A percentile compares a stretch with the other conserved stretches of the same genome.
These are phyloP conservation scores for Gynochthodes officinalis DNA, from an alignment of 257 asterid species.

Conservation along the genomic window DNA sequence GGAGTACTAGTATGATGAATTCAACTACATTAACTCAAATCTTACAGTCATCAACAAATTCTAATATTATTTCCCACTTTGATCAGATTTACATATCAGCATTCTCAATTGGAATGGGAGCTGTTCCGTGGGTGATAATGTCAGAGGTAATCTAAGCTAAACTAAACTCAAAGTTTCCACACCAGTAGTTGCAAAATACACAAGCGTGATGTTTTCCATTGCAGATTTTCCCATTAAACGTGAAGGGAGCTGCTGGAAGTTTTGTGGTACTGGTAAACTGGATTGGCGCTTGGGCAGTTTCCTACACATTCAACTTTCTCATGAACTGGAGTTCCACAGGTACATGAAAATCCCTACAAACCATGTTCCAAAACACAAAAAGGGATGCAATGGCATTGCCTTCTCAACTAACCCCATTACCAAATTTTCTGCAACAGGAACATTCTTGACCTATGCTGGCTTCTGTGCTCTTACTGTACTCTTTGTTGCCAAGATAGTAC, in stretches of 20 bases:
- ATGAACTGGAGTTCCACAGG: slow-evolving; percentile 75
- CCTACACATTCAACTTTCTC: slow-evolving; percentile 78
- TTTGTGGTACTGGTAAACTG: slow-evolving; percentile 75
- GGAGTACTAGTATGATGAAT: slow-evolving; percentile 64
- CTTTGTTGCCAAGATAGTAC: slow-evolving; percentile 67
- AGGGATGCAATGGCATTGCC: neutral
- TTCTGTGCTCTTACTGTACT: slow-evolving; percentile 43
- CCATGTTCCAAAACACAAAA: neutral
- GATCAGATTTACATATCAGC: slow-evolving; percentile 63
- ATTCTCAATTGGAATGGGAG: slow-evolving; percentile 80
- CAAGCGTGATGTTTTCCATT: neutral
- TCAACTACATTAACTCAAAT: neutral
- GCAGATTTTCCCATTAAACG: slow-evolving; percentile 78
- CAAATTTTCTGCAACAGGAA: slow-evolving; percentile 37
- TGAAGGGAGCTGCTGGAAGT: slow-evolving; percentile 79
- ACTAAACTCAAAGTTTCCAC: neutral
- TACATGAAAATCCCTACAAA: neutral
- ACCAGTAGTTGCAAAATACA: neutral
- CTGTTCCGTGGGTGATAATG: slow-evolving; percentile 94
- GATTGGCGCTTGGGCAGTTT: slow-evolving; percentile 85
- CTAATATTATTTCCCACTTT: slow-evolving; percentile 6
- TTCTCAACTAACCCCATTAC: neutral
- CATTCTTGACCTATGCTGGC: slow-evolving; percentile 50
- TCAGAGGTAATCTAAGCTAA: slow-evolving; percentile 54
- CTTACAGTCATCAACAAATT: neutral